Evolutionary conservation across 176 grass and related monocot species (phyloP).

Genomic region (Canna indica): DNA sequence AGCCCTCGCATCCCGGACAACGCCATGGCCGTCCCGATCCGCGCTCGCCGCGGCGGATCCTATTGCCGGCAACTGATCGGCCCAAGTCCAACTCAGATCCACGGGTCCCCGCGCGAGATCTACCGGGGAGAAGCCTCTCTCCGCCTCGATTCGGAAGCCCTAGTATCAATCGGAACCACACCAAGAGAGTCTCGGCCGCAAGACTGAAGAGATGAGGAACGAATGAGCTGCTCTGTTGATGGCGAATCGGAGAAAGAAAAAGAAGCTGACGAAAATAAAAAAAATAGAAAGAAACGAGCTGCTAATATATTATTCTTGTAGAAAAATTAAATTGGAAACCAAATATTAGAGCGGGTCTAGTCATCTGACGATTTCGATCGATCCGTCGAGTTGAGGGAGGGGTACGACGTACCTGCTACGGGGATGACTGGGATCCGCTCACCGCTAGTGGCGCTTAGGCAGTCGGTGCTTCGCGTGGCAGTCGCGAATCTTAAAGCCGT

Average conservation of each 20-base stretch:
- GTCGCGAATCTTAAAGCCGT: too few species aligned
- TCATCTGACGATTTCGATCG: too few species aligned
- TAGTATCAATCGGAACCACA: not conserved
- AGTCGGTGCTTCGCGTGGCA: too few species aligned
- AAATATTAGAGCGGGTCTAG: not conserved
- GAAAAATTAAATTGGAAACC: not conserved
- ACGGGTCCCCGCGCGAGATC: not conserved
- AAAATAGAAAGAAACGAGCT: not conserved
- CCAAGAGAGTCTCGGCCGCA: not conserved
- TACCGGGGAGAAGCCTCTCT: not conserved
- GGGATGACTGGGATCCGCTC: too few species aligned
- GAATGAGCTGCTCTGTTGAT: not conserved
- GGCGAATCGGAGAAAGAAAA: not conserved
- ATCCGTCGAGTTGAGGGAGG: too few species aligned
- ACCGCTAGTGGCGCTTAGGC: too few species aligned
- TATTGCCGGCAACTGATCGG: constrained; percentile 20
- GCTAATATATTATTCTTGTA: not conserved
- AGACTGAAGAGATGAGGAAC: not conserved
- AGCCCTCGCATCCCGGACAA: constrained; percentile 95
- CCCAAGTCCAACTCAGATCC: constrained; percentile 6
- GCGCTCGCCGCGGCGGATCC: constrained; percentile 52
- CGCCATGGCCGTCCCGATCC: constrained; percentile 42
- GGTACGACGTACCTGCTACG: too few species aligned
- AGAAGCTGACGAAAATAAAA: not conserved
- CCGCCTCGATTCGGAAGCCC: not conserved